A percentile compares a stretch with the other conserved stretches of the same genome.
Conservation (phyloP, 306 rosid species). For the Pterocarpus santalinus region DNA sequence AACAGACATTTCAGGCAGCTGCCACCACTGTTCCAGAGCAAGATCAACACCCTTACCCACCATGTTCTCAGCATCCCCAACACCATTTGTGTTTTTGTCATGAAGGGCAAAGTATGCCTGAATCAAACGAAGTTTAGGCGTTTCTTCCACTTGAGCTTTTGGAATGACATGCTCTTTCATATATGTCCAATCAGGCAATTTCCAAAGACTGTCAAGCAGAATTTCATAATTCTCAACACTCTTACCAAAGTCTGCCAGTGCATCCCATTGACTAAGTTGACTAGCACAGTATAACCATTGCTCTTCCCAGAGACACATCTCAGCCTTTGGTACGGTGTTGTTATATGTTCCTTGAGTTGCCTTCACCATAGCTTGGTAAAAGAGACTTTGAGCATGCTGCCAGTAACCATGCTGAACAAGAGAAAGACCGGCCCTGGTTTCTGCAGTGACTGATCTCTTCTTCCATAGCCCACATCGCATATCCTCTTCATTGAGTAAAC, state of each 20-base stretch:
- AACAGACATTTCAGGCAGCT: slow-evolving; percentile 96
- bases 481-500: slow-evolving; percentile 97
- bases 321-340: slow-evolving; percentile 96
- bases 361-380: slow-evolving; percentile 98
- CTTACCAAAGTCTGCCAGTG: slow-evolving; percentile 93
- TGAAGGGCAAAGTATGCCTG: slow-evolving; percentile 94
- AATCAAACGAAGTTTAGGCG: slow-evolving; percentile 90
- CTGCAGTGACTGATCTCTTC: slow-evolving; percentile 88
- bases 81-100: slow-evolving; percentile 87
- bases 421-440: slow-evolving; percentile 98
- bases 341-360: slow-evolving; percentile 98
- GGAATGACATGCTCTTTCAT: slow-evolving; percentile 96
- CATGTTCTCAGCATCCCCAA: slow-evolving; percentile 90
- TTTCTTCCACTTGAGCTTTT: slow-evolving; percentile 99
- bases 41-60: slow-evolving; percentile 95
- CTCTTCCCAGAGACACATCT: slow-evolving; percentile 99
- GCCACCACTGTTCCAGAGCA: slow-evolving; percentile 99
- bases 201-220: slow-evolving; percentile 95
- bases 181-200: slow-evolving; percentile 96
- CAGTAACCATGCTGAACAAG: slow-evolving; percentile 99
- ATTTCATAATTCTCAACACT: slow-evolving; percentile 95
- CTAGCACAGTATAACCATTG: slow-evolving; percentile 94
- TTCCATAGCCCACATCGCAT: slow-evolving; percentile 99
- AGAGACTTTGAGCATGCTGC: slow-evolving; percentile 99
- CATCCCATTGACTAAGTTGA: slow-evolving; percentile 99